These are phyloP conservation scores for Cryptococcus neoformans DNA, from an alignment of 1,284 basidiomycete species.

Conservation along the genomic window DNA sequence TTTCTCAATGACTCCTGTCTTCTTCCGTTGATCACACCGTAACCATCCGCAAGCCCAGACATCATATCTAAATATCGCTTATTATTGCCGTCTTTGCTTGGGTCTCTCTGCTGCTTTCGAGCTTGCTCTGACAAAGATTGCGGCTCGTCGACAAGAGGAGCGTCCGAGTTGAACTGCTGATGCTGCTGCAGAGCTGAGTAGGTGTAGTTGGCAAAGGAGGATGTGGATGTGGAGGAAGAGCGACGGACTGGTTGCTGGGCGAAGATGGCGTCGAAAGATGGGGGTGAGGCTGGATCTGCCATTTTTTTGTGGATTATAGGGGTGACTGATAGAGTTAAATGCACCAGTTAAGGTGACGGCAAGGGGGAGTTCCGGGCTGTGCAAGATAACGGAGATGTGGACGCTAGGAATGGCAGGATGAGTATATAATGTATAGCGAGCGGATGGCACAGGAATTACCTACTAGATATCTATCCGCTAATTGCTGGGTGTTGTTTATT, in stretches of 20 bases:
- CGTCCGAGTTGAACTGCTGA: background rate
- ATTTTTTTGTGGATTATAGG: slow-evolving; percentile 11
- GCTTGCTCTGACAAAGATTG: slow-evolving; percentile 7
- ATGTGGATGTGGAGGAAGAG: slow-evolving; percentile 9
- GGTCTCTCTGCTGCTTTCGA: slow-evolving; percentile 4
- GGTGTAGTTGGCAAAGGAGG: slow-evolving; percentile 13
- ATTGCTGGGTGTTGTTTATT: no score
- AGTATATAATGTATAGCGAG: no score
- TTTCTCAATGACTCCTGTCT: slow-evolving; percentile 17
- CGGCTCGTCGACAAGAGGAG: slow-evolving; percentile 26
- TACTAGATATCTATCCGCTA: no score
- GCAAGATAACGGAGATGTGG: no score
- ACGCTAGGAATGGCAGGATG: no score
- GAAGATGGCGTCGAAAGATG: slow-evolving; percentile 31
- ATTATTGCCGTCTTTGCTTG: background rate
- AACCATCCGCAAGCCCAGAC: background rate
- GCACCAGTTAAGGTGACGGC: no score
- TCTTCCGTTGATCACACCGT: background rate
- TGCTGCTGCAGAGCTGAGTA: background rate
- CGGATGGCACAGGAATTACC: no score
- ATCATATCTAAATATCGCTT: background rate
- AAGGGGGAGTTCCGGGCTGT: no score
- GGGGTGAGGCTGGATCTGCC: slow-evolving; percentile 16
- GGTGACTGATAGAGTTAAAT: background rate
- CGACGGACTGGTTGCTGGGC: slow-evolving; percentile 14